Base-by-base conservation (phyloP, 1,284 basidiomycete genomes). In the Cryptococcus neoformans region DNA sequence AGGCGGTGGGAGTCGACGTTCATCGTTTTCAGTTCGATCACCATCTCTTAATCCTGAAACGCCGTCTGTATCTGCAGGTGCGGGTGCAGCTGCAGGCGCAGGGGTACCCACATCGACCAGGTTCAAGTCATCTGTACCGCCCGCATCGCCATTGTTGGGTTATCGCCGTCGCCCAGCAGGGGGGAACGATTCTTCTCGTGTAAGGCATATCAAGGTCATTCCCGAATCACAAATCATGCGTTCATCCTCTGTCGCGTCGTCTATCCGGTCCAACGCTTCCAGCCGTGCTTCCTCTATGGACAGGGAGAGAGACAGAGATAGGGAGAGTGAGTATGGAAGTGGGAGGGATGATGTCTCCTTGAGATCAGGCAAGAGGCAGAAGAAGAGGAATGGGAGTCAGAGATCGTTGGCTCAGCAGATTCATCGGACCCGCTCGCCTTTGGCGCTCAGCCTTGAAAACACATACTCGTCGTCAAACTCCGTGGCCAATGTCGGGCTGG, bases 201-300 rank as follows among this genome's bases (percentile, higher is more conserved):
- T 75, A 0, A 59, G 70, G 7, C 74, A 75, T 59, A 67, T 72
- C 51, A 60, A 64, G 17, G 72, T 74, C 16, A 68, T 75, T n/a
- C 70, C 69, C 34, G 73, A 73, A 48, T 59, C 69, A 41, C 68
- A 68, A 45, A 48, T 63, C 10, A 57, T 69, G 21, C 67, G 73
- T 1, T 66, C 70, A 0, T 54, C 63, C 8, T 73, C 70, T 2
- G 66, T 71, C 0, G 69, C 72, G 0, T 72, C 71, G 16, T 69
- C 66, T 37, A 62, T 65, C 9, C 62, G 65, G n/a, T 75, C 73
- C 0, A 67, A 65, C 38, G 57, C 56, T 3, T 72, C 69, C 4
- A 69, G 65, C 4, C 59, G 73, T 21, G 67, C 69, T 1, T 69
- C 67, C 0, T 69, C 66, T 0, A 42, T 63, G 6, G 65, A 70